Evolutionary conservation across 192 early-diverging fungal genomes (phyloP).

Genomic region (Coemansia sp.): DNA sequence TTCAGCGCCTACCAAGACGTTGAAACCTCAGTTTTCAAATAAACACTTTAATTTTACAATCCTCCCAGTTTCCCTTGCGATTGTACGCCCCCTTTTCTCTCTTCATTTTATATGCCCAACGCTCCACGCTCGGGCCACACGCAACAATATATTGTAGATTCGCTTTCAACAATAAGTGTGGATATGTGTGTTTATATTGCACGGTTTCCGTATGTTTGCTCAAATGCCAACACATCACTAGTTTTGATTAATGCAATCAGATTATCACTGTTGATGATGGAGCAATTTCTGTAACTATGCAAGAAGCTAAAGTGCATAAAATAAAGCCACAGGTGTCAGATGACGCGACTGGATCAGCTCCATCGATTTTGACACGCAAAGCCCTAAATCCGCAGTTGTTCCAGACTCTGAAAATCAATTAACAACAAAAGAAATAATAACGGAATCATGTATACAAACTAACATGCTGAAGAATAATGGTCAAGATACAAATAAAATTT

Average conservation of each 20-base stretch:
- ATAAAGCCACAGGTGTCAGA: not conserved
- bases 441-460: slow-evolving; percentile 2
- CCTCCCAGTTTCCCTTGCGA: no score
- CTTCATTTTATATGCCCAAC: no score
- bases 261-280: slow-evolving; percentile 73
- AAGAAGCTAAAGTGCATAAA: slow-evolving; percentile 16
- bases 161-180: not conserved
- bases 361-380: not conserved
- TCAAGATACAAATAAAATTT: not conserved
- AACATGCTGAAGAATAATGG: slow-evolving; percentile 11
- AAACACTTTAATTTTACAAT: no score
- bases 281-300: slow-evolving; percentile 6
- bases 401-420: not conserved
- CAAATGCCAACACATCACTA: not conserved
- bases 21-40: no score
- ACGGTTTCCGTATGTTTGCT: slow-evolving; percentile 15
- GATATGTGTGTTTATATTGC: slow-evolving; percentile 20
- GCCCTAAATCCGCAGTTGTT: not conserved
- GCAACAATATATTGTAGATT: no score
- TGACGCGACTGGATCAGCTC: not conserved
- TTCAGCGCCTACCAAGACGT: no score
- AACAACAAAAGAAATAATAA: not conserved
- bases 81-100: no score
- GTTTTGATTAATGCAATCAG: slow-evolving; percentile 59
- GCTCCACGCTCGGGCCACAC: no score